Base-by-base conservation (phyloP, 2,329 filamentous ascomycete genomes). In the Domatiomyces catenatus region DNA sequence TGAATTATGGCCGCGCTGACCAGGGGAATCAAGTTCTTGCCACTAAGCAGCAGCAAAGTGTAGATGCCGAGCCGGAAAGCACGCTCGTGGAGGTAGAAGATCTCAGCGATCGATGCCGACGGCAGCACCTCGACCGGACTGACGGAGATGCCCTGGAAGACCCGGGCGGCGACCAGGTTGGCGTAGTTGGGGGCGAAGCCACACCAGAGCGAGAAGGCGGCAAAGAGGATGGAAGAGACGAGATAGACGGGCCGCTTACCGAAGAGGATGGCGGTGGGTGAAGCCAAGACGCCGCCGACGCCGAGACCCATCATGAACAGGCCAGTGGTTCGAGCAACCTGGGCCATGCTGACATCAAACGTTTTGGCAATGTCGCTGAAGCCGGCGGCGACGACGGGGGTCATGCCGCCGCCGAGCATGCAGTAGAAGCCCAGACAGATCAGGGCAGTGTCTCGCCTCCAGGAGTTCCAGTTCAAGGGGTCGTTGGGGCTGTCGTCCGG, bases 301-400 rank as follows among this genome's bases (percentile, higher is more conserved):
- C 89, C 90, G 42, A 96, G 70, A 0, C 92, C 92, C 77, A 94
- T 75, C 89, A 96, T 95, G 69, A 87, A 95, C 12, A 95, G 69
- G 0, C 89, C 89, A 0, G 89, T 94, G 0, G 90, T 96, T 51
- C 94, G 73, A 2, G 90, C 83, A 3, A 95, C 87, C 48, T 76
- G 68, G 26, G 86, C 77, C 15, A 84, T 79, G 0, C 77, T 73
- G 19, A 94, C 77, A 53, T 75, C 54, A 62, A 84, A 83, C 1
- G 74, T 76, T 0, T 73, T 56, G 1, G 88, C 83, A 10, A 96
- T 84, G 44, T 93, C 72, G 28, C 80, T 81, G 70, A 95, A 96
- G 10, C 88, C 90, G 8, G 92, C 90, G 0, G 90, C 89, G 17
- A 96, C 74, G 26, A 95, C 72, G 0, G 92, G 85, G 0, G 89